Evolutionary conservation across 352 stramenopile genomes (phyloP).

Genomic region (Globisporangium nagaii): DNA sequence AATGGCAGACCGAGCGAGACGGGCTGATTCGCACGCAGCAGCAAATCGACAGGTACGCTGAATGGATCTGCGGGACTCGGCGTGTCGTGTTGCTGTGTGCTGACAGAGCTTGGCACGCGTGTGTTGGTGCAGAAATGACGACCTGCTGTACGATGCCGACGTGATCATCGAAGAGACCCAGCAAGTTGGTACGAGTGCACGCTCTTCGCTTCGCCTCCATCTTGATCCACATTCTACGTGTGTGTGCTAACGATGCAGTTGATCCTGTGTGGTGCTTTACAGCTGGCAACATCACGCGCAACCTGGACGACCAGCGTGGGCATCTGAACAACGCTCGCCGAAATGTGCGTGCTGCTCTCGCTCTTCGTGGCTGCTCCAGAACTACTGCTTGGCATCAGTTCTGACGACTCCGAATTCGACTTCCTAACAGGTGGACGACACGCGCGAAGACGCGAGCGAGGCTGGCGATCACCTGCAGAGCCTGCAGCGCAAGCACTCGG

Average conservation of each 20-base stretch:
- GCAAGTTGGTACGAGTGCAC: constrained; percentile 30
- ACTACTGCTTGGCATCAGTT: too few species aligned
- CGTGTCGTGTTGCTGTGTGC: too few species aligned
- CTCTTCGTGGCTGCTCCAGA: too few species aligned
- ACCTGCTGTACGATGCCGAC: constrained; percentile 64
- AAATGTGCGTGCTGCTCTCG: constrained; percentile 37
- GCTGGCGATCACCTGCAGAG: constrained; percentile 61
- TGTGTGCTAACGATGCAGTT: too few species aligned
- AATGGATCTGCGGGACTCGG: too few species aligned
- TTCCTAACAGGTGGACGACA: constrained; percentile 57
- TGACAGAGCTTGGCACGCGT: too few species aligned
- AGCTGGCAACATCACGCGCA: constrained; percentile 62
- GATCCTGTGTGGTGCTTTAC: too few species aligned
- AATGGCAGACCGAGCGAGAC: constrained; percentile 27
- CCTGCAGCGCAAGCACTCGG: constrained; percentile 71
- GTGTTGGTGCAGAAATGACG: constrained; percentile 39
- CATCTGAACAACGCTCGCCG: constrained; percentile 60
- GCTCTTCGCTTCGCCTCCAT: neutral
- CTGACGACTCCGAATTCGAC: too few species aligned
- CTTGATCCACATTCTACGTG: neutral
- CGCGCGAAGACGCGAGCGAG: constrained; percentile 62
- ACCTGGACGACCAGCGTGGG: constrained; percentile 50
- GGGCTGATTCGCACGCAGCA: constrained; percentile 58
- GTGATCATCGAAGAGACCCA: constrained; percentile 59
- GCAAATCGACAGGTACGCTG: constrained; percentile 53